Evolutionary conservation across 805 yeast genomes (phyloP).

Genomic region (Starmerella vaccinii): DNA sequence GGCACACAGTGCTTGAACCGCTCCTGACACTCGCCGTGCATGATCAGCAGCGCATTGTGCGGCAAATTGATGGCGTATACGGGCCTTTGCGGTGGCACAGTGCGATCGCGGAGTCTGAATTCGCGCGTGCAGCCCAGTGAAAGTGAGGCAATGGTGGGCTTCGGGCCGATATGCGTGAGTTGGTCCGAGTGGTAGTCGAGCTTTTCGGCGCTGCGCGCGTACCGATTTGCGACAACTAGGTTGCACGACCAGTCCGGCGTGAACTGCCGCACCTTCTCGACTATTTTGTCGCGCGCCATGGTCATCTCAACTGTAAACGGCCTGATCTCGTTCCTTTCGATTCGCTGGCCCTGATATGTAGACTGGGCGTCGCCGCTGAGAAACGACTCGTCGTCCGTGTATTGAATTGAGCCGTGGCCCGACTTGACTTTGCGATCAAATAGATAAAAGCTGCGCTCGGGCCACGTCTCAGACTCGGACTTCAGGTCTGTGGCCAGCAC

Average conservation of each 20-base stretch:
- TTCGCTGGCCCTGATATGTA: conserved; percentile 34
- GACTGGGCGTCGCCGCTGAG: conserved; percentile 18
- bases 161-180: conserved; percentile 61
- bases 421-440: conserved; percentile 55
- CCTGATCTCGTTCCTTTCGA: conserved; percentile 22
- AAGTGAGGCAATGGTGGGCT: conserved; percentile 54
- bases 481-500: conserved; percentile 37
- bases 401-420: conserved; percentile 42
- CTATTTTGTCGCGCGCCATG: conserved; percentile 34
- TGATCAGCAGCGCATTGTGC: conserved; percentile 57
- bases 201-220: conserved; percentile 40
- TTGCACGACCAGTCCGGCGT: conserved; percentile 43
- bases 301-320: conserved; percentile 37
- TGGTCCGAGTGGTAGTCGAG: conserved; percentile 73
- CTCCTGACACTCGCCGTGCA: conserved; percentile 77
- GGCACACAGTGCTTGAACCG: conserved; percentile 58
- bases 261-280: conserved; percentile 36
- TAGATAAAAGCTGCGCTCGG: conserved; percentile 42
- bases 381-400: conserved; percentile 26
- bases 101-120: conserved; percentile 42
- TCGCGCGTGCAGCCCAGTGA: conserved; percentile 62
- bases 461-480: conserved; percentile 36
- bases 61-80: conserved; percentile 51
- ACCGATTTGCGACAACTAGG: conserved; percentile 48
- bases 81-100: conserved; percentile 21